Base-by-base conservation (phyloP, 2,329 filamentous ascomycete species). In the Fulvia fulva region DNA sequence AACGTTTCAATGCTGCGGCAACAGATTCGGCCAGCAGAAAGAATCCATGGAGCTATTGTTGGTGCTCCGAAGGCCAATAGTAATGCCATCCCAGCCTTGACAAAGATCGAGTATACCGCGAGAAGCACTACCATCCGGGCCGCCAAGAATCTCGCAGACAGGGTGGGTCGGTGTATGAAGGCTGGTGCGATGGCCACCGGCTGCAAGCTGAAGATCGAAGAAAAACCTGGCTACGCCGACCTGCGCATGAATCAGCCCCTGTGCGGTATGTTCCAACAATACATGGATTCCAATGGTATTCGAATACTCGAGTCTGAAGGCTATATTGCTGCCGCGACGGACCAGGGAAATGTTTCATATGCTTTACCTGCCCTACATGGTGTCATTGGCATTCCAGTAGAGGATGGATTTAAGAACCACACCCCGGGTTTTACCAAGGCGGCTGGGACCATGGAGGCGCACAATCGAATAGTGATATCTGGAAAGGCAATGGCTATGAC, bases 111-210 rank as follows among this genome's bases (percentile, higher is more conserved):
- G 22, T 58, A 52, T 41, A 58, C 51, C 12, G 51, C 47, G 19
- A 55, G 56, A 23, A 58, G 56, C 46, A 53, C 56, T 12, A 58
- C 56, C 19, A 49, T 55, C 45, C 32, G 41, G 44, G 46, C 32
- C 16, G 56, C 56, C 2, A 55, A 51, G 28, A 37, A 43, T 45
- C 41, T 49, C 14, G 56, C 30, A n/a, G 44, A 34, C 19, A 58
- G n/a, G 16, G 30, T 56, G 19, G 45, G 51, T 30, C 37, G 30
- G 9, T 58, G 51, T 26, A 58, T 58, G 51, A 44, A 58, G 44
- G 56, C 56, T 43, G 56, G 56, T n/a, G 56, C 56, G 30, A 21
- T 58, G 4, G 56, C 51, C 25, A 58, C 51, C 11, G 56, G 56
- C 37, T 50, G 51, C 22, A 50, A 58, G 34, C 43, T 58, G 34